Evolutionary conservation across 2,329 filamentous ascomycete species (phyloP).

Genomic region (Exophiala sp.): DNA sequence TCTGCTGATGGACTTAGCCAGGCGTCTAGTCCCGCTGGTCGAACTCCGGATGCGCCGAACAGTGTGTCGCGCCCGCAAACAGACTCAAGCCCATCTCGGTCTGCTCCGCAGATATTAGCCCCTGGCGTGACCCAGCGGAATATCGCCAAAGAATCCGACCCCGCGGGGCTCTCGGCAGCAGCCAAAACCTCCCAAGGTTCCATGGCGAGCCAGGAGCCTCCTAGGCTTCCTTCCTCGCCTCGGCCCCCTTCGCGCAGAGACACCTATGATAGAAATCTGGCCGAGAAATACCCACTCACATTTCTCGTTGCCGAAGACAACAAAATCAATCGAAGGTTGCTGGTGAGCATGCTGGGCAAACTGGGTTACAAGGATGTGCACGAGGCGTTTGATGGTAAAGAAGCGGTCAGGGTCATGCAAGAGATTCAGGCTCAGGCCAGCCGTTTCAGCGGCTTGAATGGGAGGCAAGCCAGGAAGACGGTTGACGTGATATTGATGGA

Average conservation of each 20-base stretch:
- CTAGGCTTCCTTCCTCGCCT: neutral
- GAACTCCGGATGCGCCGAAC: constrained; percentile 32
- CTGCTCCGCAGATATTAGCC: constrained; percentile 30
- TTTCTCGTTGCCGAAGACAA: constrained; percentile 70
- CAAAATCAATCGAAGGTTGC: constrained; percentile 62
- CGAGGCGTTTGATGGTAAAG: constrained; percentile 62
- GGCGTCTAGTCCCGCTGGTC: constrained; percentile 45
- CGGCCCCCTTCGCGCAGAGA: constrained; percentile 7
- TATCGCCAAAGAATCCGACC: neutral
- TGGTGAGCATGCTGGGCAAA: constrained; percentile 61
- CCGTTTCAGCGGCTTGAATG: constrained; percentile 6
- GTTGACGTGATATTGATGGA: constrained; percentile 67
- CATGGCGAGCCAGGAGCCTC: neutral
- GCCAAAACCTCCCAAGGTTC: neutral
- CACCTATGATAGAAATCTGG: constrained; percentile 51
- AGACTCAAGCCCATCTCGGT: constrained; percentile 24
- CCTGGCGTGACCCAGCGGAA: neutral
- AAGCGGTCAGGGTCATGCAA: constrained; percentile 59
- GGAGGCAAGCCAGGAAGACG: constrained; percentile 22
- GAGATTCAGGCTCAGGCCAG: constrained; percentile 34
- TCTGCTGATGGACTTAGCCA: constrained; percentile 45
- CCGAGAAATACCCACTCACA: constrained; percentile 55
- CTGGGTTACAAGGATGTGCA: constrained; percentile 59
- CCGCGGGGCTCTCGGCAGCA: neutral
- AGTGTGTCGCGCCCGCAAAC: constrained; percentile 5